Evolutionary conservation across 2,329 filamentous ascomycete genomes (phyloP), one percentile per base, ranked within the genome.

Genomic region (Plectosphaerella cucumerina): DNA sequence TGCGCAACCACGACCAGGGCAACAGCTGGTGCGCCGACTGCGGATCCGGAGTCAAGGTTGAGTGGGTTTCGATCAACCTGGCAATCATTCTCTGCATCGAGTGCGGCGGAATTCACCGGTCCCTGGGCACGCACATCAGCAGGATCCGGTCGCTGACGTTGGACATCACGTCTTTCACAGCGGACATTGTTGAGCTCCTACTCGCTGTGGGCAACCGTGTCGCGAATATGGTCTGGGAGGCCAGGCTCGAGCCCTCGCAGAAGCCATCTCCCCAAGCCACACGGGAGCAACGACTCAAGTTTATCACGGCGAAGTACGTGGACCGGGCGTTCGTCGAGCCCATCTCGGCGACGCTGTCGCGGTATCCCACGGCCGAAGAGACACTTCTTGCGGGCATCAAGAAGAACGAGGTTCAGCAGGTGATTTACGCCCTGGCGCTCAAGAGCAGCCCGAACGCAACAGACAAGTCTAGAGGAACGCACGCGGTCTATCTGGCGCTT

Each of bases 41-140:
- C 64, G 89, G 90, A 11, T 95, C 91, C 8, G 87, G 88, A 33
- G 82, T 85, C 63, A 97, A 97, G 72, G 92, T 96, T 20, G 94
- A 99, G 69, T 99, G 94, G 94, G 94, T 97, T 23, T 97, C 94
- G 0, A 96, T 99, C 70, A 99, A 99, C 62, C 78, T 99, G 5
- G 94, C 90, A 44, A 96, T 99, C 53, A 86, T 99, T 49, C 80
- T 99, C 18, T 99, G 94, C 72, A 97, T 97, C 65, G 93, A 99
- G 69, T 99, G 94, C 71, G 96, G 92, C 65, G 94, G 94, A 56
- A 97, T 99, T 55, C 94, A 99, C 69, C 85, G 94, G 41, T 97
- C 93, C 1, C 79, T 99, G 4, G 94, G 94, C 12, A 99, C 94
- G 2, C 94, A 99, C 68, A 97, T 99, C 64, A 96, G 91, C 69